Conservation (phyloP, 2,329 filamentous ascomycete genomes). For the Penicillium sp. region DNA sequence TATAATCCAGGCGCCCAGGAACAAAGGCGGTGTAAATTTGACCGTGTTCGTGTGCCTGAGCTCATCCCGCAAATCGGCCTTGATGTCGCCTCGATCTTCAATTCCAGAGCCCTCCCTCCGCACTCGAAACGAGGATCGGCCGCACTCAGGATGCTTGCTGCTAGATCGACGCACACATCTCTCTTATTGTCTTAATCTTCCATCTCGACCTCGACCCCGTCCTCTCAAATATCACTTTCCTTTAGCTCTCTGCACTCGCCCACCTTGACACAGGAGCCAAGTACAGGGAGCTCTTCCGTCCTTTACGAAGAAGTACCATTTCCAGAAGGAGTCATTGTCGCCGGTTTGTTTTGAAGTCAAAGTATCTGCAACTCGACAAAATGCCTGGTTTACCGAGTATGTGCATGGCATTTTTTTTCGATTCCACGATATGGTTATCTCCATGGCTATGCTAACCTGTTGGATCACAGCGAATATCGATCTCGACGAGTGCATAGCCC, state of each 20-base stretch:
- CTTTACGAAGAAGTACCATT: neutral
- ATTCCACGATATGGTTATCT: neutral
- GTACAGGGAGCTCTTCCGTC: neutral
- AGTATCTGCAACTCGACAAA: conserved; percentile 10
- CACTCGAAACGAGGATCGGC: conserved; percentile 1
- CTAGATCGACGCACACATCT: neutral
- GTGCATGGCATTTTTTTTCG: conserved; percentile 10
- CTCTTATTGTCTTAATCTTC: neutral
- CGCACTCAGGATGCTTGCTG: conserved; percentile 3
- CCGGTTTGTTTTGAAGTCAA: neutral
- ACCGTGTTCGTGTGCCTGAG: neutral
- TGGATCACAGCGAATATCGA: conserved; percentile 73
- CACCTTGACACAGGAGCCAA: neutral
- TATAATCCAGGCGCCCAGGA: neutral
- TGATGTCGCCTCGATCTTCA: conserved; percentile 1
- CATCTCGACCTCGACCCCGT: neutral
- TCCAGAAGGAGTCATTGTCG: neutral
- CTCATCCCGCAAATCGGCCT: conserved; percentile 6
- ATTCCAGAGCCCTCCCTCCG: neutral
- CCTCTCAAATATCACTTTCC: neutral
- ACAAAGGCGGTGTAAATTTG: conserved; percentile 5
- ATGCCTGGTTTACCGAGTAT: conserved; percentile 42
- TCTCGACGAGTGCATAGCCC: conserved; percentile 94
- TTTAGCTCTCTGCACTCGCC: neutral
- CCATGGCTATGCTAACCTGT: conserved; percentile 7